These are phyloP conservation scores for Dorcoceras hygrometricum DNA, from an alignment of 257 asterid genomes.

Conservation along the genomic window DNA sequence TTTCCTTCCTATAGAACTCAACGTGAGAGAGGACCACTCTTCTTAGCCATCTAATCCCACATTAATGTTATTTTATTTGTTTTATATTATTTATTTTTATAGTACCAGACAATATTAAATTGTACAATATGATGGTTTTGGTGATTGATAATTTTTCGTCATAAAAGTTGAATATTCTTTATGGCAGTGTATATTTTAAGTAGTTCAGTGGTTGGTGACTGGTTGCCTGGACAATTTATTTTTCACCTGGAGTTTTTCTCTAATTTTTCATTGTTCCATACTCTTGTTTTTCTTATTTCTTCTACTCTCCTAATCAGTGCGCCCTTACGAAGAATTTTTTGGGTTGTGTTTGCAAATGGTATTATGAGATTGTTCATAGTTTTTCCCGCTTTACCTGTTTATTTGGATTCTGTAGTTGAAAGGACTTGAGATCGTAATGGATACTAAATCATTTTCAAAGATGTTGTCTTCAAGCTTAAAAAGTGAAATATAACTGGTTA, in stretches of 20 bases:
- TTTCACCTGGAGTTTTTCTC: neutral
- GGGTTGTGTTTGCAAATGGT: neutral
- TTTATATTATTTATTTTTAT: neutral
- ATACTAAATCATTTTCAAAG: neutral
- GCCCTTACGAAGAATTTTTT: neutral
- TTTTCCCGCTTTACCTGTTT: neutral
- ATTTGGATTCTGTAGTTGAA: neutral
- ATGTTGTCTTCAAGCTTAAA: neutral
- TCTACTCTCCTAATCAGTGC: neutral
- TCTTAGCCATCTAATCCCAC: neutral
- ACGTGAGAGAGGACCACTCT: neutral
- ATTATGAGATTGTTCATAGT: neutral
- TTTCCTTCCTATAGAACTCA: no score
- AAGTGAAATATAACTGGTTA: slow-evolving; percentile 4
- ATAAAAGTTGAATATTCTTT: neutral
- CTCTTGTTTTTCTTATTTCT: neutral
- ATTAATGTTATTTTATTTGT: neutral
- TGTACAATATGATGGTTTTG: neutral
- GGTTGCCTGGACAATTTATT: neutral
- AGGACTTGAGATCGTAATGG: slow-evolving; percentile 3
- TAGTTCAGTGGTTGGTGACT: slow-evolving; percentile 2
- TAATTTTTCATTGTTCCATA: neutral
- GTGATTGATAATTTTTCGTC: neutral
- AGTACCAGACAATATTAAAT: neutral
- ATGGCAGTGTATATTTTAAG: neutral